These are phyloP conservation scores for Hibiscus trionum DNA, from an alignment of 345 rosid species.

Conservation along the genomic window DNA sequence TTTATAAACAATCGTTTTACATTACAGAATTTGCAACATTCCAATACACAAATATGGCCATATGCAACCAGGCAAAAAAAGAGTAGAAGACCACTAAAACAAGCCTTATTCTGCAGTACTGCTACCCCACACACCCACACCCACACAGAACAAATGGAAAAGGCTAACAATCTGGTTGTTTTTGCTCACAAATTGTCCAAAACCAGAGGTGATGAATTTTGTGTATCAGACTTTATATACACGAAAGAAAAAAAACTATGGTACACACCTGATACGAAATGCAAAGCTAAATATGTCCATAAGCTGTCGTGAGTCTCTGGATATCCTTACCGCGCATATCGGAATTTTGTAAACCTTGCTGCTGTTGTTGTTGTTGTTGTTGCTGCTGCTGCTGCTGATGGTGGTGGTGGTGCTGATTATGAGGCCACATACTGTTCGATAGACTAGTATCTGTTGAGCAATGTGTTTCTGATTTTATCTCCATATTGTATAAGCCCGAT, in stretches of 20 bases:
- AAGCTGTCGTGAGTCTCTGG: slow-evolving; percentile 8
- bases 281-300: slow-evolving; percentile 8
- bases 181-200: slow-evolving; percentile 20
- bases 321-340: slow-evolving; percentile 12
- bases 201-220: slow-evolving; percentile 18
- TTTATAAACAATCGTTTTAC: slow-evolving; percentile 15
- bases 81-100: slow-evolving; percentile 17
- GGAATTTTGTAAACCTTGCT: slow-evolving; percentile 28
- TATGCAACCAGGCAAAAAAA: slow-evolving; percentile 19
- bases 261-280: slow-evolving; percentile 8
- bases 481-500: slow-evolving; percentile 36
- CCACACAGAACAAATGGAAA: not conserved
- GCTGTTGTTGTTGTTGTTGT: slow-evolving; percentile 37
- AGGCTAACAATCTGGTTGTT: slow-evolving; percentile 6
- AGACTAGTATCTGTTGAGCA: slow-evolving; percentile 28
- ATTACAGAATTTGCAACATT: slow-evolving; percentile 21
- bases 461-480: slow-evolving; percentile 65
- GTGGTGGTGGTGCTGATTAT: slow-evolving; percentile 29
- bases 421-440: slow-evolving; percentile 45
- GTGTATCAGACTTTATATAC: slow-evolving; percentile 31
- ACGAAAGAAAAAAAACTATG: slow-evolving; percentile 13
- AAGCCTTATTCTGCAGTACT: slow-evolving; percentile 31
- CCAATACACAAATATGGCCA: slow-evolving; percentile 19
- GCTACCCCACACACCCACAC: slow-evolving; percentile 16
- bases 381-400: too few relatives aligned